Evolutionary conservation across 257 asterid genomes (phyloP).

Genomic region (Rubia yunnanensis): DNA sequence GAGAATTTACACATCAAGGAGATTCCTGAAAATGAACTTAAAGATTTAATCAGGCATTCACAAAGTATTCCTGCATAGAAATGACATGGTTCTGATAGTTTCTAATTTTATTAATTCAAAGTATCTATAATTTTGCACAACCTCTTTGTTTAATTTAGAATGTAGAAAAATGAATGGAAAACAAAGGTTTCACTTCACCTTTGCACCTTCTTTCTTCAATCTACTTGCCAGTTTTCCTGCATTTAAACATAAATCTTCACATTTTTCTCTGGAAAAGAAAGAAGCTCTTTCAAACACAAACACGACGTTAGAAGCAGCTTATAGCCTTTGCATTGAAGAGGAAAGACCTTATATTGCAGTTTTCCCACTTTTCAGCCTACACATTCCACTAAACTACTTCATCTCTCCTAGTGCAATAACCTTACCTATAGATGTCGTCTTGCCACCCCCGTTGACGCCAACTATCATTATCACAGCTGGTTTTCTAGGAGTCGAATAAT

Average conservation of each 20-base stretch:
- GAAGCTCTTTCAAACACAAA: constrained; percentile 1
- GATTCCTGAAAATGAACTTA: background rate
- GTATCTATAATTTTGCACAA: background rate
- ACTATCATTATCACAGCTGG: constrained; percentile 93
- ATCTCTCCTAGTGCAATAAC: background rate
- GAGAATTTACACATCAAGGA: background rate
- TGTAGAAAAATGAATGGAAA: constrained; percentile 5
- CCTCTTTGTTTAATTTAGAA: background rate
- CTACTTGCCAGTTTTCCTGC: constrained; percentile 92
- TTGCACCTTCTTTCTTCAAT: constrained; percentile 83
- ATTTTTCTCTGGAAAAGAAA: background rate
- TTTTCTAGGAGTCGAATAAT: constrained; percentile 42
- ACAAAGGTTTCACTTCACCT: constrained; percentile 39
- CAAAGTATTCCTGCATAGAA: background rate
- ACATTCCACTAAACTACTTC: background rate
- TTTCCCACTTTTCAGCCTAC: background rate
- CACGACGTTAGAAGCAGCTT: background rate
- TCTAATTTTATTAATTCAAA: background rate
- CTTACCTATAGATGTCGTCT: constrained; percentile 96
- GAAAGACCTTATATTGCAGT: too few species aligned
- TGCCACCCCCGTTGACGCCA: constrained; percentile 99
- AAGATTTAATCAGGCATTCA: background rate
- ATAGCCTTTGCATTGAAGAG: background rate
- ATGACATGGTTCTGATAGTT: background rate
- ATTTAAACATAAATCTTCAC: constrained; percentile 8